phyloP scores from a whole-genome alignment of 306 rosid species.

The Medicago arabica region DNA sequence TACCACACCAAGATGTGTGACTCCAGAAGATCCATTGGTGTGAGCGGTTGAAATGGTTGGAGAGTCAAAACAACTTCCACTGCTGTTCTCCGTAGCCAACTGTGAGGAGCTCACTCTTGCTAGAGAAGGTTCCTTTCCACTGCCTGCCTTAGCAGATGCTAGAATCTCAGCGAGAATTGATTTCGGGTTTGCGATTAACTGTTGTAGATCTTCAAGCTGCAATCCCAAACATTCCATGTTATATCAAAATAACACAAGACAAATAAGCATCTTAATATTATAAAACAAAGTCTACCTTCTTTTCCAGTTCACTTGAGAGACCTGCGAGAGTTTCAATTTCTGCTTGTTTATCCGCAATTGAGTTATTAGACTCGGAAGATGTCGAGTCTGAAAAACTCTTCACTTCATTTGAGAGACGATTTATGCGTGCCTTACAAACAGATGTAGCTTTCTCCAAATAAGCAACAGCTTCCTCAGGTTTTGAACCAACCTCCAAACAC shows the following conservation, averaged over 20 bases:
- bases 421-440: slow-evolving; percentile 74
- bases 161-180: slow-evolving; percentile 81
- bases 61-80: slow-evolving; percentile 78
- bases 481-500: slow-evolving; percentile 82
- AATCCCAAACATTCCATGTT: slow-evolving; percentile 36
- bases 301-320: slow-evolving; percentile 87
- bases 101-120: slow-evolving; percentile 61
- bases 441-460: slow-evolving; percentile 81
- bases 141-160: slow-evolving; percentile 63
- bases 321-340: slow-evolving; percentile 82
- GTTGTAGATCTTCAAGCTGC: slow-evolving; percentile 98
- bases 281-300: slow-evolving; percentile 61
- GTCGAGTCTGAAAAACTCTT: slow-evolving; percentile 56
- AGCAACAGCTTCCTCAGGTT: slow-evolving; percentile 80
- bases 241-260: slow-evolving; percentile 17
- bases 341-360: slow-evolving; percentile 61
- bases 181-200: slow-evolving; percentile 70
- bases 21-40: slow-evolving; percentile 73
- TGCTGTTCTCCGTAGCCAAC: slow-evolving; percentile 61
- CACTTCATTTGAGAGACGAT: slow-evolving; percentile 67
- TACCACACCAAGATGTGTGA: slow-evolving; percentile 95
- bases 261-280: not conserved
- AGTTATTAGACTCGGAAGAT: slow-evolving; percentile 50
- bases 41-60: slow-evolving; percentile 88
- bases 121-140: slow-evolving; percentile 54